These are phyloP conservation scores for Mycena polygramma DNA, from an alignment of 768 basidiomycete genomes.

Conservation along the genomic window DNA sequence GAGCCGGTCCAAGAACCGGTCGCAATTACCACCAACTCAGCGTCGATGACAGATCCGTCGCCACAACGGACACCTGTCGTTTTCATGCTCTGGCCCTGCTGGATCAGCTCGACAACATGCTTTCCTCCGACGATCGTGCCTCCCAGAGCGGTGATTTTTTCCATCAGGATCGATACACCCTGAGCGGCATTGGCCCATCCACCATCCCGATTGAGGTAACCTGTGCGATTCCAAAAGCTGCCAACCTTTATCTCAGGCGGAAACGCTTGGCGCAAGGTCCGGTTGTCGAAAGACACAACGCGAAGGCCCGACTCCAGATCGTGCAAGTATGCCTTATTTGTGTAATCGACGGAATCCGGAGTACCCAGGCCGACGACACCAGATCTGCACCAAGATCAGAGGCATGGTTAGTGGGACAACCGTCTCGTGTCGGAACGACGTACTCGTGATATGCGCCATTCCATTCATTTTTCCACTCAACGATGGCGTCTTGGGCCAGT, in stretches of 20 bases:
- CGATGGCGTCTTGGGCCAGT: constrained; percentile 83
- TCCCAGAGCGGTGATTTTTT: constrained; percentile 68
- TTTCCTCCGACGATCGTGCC: constrained; percentile 72
- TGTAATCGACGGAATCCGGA: constrained; percentile 57
- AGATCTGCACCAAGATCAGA: no score
- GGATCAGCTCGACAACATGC: constrained; percentile 65
- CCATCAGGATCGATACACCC: constrained; percentile 69
- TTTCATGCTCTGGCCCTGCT: constrained; percentile 46
- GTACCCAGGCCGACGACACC: constrained; percentile 76
- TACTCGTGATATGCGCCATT: constrained; percentile 88
- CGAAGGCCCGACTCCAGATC: constrained; percentile 70
- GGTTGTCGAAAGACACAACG: constrained; percentile 55
- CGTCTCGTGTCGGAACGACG: no score
- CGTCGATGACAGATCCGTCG: constrained; percentile 72
- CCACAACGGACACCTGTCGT: constrained; percentile 73
- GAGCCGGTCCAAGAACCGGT: constrained; percentile 91
- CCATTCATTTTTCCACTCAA: constrained; percentile 80
- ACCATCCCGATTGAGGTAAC: constrained; percentile 81
- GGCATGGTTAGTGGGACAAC: no score
- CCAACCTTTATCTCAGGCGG: constrained; percentile 55
- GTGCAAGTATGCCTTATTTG: constrained; percentile 70
- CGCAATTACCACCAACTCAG: constrained; percentile 76
- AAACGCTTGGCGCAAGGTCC: constrained; percentile 62
- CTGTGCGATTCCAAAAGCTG: constrained; percentile 54
- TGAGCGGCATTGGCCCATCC: constrained; percentile 90